phyloP scores from a whole-genome alignment of 345 rosid species.

The Eucalyptus sp. region DNA sequence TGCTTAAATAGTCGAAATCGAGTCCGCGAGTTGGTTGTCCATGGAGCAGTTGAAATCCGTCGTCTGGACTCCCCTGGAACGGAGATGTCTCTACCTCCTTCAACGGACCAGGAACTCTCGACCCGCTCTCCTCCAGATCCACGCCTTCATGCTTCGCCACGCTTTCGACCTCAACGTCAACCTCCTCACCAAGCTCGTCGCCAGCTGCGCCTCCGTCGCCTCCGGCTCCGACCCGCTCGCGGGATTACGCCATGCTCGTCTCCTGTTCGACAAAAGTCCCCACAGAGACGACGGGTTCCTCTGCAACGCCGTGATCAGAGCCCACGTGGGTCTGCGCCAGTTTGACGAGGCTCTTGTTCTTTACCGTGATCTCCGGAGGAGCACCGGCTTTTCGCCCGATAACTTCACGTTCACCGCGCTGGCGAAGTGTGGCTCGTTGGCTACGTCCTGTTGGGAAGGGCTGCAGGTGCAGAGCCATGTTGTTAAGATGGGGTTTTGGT shows the following conservation, averaged over 20 bases:
- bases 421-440: constrained; percentile 36
- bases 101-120: constrained; percentile 14
- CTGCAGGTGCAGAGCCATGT: constrained; percentile 39
- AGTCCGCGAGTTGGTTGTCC: background rate
- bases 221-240: background rate
- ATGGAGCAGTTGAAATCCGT: background rate
- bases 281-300: constrained; percentile 43
- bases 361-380: constrained; percentile 32
- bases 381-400: constrained; percentile 39
- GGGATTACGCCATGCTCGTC: constrained; percentile 36
- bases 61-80: constrained; percentile 40
- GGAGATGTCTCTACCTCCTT: constrained; percentile 43
- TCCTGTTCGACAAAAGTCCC: constrained; percentile 38
- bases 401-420: constrained; percentile 45
- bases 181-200: constrained; percentile 47
- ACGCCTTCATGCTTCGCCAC: constrained; percentile 53
- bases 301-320: constrained; percentile 61
- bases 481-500: constrained; percentile 38
- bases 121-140: constrained; percentile 36
- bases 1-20: background rate
- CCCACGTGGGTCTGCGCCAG: constrained; percentile 26
- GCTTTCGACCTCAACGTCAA: constrained; percentile 42
- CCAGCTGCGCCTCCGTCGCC: constrained; percentile 12
- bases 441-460: constrained; percentile 31
- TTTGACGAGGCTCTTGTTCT: constrained; percentile 31